Percentiles rank a stretch among this genome's conserved stretches.
These are phyloP conservation scores for Leccinum longicurvipes DNA, from an alignment of 768 basidiomycete genomes.

Conservation along the genomic window DNA sequence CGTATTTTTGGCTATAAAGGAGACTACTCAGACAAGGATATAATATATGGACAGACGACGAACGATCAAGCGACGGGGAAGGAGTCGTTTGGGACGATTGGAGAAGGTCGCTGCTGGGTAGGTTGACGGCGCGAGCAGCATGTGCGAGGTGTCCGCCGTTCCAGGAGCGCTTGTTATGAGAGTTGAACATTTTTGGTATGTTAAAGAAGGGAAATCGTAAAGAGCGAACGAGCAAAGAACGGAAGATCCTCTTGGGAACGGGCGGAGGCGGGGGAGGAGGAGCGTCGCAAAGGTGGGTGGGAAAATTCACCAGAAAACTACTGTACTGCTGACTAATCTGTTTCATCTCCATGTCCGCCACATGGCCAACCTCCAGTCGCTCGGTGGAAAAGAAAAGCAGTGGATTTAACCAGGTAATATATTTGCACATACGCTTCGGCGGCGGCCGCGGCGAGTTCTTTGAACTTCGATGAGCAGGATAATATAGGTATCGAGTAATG, in stretches of 20 bases:
- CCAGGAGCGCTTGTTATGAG: constrained; percentile 16
- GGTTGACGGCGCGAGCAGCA: constrained; percentile 6
- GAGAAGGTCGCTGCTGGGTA: neutral
- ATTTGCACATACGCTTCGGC: too few species aligned
- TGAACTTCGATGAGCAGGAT: constrained; percentile 7
- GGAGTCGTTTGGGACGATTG: neutral
- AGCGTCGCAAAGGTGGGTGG: neutral
- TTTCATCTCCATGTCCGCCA: neutral
- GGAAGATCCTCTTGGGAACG: neutral
- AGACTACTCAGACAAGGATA: neutral
- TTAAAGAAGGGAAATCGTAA: constrained; percentile 15
- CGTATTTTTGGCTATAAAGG: constrained; percentile 2
- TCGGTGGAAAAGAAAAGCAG: neutral
- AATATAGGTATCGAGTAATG: constrained; percentile 2
- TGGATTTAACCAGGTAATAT: too few species aligned
- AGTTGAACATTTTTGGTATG: constrained; percentile 9
- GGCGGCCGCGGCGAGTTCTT: neutral
- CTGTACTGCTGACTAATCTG: constrained; percentile 8
- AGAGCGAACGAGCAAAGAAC: constrained; percentile 18
- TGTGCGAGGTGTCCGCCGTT: constrained; percentile 7
- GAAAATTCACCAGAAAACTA: neutral
- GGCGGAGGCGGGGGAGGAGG: neutral
- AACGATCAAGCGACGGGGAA: neutral
- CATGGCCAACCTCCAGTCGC: neutral
- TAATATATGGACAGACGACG: neutral